Percentiles rank a stretch among this genome's conserved stretches.
Evolutionary conservation across 305 asterid genomes (phyloP).

Genomic region (Euphrasia arctica): DNA sequence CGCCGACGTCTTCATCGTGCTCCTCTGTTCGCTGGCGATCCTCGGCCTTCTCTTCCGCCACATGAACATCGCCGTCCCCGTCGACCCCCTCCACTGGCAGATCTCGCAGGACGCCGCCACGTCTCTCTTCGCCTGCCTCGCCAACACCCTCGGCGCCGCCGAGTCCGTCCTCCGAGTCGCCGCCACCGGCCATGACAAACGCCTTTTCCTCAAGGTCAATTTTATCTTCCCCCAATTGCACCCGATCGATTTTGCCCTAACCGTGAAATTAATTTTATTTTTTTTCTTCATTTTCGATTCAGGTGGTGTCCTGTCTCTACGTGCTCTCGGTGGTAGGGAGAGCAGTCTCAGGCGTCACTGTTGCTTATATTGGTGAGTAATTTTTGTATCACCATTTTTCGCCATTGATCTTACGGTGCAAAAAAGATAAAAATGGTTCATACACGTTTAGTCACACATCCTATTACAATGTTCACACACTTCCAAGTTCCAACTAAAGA

Average conservation of each 20-base stretch:
- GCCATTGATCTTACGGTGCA: neutral
- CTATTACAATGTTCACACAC: neutral
- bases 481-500: neutral
- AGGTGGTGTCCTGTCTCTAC: slow-evolving; percentile 76
- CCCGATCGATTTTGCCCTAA: neutral
- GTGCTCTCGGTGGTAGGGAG: slow-evolving; percentile 80
- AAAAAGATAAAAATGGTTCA: no score
- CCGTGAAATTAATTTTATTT: neutral
- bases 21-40: slow-evolving; percentile 84
- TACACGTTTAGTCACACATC: no score
- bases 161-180: slow-evolving; percentile 98
- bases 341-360: slow-evolving; percentile 71
- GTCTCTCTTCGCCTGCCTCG: slow-evolving; percentile 76
- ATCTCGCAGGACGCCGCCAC: slow-evolving; percentile 89
- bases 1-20: slow-evolving; percentile 87
- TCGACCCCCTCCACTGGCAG: slow-evolving; percentile 98
- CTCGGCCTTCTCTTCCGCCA: slow-evolving; percentile 98
- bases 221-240: neutral
- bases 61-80: slow-evolving; percentile 93
- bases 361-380: slow-evolving; percentile 74
- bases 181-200: slow-evolving; percentile 96
- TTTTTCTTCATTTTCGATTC: slow-evolving; percentile 15
- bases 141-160: slow-evolving; percentile 93
- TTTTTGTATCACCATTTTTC: neutral
- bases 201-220: slow-evolving; percentile 78